phyloP scores from a whole-genome alignment of 352 stramenopile genomes.

The Pythium sp. region DNA sequence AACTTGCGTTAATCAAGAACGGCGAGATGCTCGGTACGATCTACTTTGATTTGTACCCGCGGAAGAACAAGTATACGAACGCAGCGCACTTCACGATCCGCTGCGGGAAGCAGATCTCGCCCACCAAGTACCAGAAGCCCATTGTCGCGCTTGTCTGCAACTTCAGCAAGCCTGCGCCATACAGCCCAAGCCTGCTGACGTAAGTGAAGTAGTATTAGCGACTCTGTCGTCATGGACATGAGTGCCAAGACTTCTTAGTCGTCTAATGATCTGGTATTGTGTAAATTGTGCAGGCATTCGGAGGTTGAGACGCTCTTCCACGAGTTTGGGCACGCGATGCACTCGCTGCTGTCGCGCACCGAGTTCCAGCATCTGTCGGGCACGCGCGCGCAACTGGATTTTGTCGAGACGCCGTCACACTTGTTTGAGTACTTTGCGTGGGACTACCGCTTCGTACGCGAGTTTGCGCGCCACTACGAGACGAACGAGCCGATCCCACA shows the following conservation, averaged over 20 bases:
- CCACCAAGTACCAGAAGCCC: constrained; percentile 89
- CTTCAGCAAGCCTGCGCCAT: constrained; percentile 76
- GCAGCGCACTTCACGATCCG: constrained; percentile 96
- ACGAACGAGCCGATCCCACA: constrained; percentile 77
- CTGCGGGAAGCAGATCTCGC: constrained; percentile 79
- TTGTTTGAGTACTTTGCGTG: constrained; percentile 97
- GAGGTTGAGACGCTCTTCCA: constrained; percentile 98
- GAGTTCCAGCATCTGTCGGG: constrained; percentile 97
- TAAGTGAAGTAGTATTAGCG: constrained; percentile 18
- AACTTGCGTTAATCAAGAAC: constrained; percentile 83
- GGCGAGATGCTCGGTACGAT: constrained; percentile 84
- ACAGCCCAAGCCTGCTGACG: constrained; percentile 70
- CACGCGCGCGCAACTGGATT: constrained; percentile 92
- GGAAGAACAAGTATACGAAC: constrained; percentile 83
- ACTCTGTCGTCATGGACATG: no score
- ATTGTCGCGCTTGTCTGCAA: constrained; percentile 93
- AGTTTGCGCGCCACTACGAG: constrained; percentile 83
- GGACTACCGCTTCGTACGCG: constrained; percentile 83
- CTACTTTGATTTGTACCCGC: constrained; percentile 95
- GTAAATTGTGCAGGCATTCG: constrained; percentile 54
- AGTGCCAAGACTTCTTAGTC: no score
- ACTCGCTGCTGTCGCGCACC: constrained; percentile 95
- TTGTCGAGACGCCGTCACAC: constrained; percentile 96
- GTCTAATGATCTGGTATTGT: no score
- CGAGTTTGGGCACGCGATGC: constrained; percentile 97